A percentile compares a stretch with the other conserved stretches of the same genome.
These are phyloP conservation scores for Meripilus lineatus DNA, from an alignment of 1,284 basidiomycete genomes.

Conservation along the genomic window DNA sequence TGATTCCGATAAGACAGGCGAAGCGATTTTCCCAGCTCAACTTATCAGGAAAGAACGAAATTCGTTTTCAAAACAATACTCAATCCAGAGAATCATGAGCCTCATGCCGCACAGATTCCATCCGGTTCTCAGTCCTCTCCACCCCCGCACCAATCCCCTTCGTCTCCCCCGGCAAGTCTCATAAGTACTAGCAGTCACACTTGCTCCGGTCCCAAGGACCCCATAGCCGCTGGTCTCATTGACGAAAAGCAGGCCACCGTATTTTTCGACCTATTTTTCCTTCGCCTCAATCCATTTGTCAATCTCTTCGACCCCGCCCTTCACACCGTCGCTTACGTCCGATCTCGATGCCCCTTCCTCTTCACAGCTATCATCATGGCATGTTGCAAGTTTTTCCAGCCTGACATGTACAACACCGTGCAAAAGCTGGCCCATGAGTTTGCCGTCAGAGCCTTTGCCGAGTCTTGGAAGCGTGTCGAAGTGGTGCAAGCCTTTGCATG, in stretches of 20 bases:
- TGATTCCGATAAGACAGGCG: conserved; percentile 48
- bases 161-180: conserved; percentile 22
- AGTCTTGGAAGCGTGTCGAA: conserved; percentile 73
- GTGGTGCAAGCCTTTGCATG: conserved; percentile 82
- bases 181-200: conserved; percentile 15
- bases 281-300: conserved; percentile 80
- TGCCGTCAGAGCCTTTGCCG: conserved; percentile 70
- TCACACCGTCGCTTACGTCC: conserved; percentile 71
- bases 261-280: conserved; percentile 70
- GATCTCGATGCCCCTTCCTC: conserved; percentile 69
- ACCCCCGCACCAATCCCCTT: conserved; percentile 16
- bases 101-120: conserved; percentile 23
- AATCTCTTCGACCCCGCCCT: conserved; percentile 78
- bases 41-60: conserved; percentile 66
- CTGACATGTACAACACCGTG: conserved; percentile 60
- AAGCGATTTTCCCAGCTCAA: conserved; percentile 65
- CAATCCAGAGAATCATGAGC: conserved; percentile 57
- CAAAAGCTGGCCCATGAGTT: conserved; percentile 67
- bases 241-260: conserved; percentile 60
- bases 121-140: conserved; percentile 19
- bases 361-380: conserved; percentile 82
- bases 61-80: conserved; percentile 74
- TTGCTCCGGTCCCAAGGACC: conserved; percentile 47
- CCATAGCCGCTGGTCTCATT: conserved; percentile 63
- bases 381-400: conserved; percentile 80